A percentile compares a stretch with the other conserved stretches of the same genome.
Evolutionary conservation across 2,329 filamentous ascomycete species (phyloP).

Genomic region (Neofusicoccum umdonicola): DNA sequence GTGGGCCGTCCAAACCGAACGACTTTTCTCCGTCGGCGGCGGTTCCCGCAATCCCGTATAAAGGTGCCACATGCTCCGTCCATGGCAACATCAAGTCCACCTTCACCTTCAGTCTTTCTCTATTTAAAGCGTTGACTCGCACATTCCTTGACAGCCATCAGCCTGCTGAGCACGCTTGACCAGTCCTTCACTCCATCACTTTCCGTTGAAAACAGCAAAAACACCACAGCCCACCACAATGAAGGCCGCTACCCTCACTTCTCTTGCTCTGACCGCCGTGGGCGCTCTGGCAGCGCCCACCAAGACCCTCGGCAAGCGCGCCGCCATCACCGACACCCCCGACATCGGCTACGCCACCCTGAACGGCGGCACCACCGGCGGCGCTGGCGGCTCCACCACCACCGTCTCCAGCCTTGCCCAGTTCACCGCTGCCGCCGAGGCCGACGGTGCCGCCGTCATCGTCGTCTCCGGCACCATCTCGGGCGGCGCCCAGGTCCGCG

Average conservation of each 20-base stretch:
- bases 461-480: slow-evolving; percentile 47
- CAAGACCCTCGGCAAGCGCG: slow-evolving; percentile 29
- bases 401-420: slow-evolving; percentile 36
- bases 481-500: slow-evolving; percentile 44
- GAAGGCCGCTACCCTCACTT: slow-evolving; percentile 31
- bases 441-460: slow-evolving; percentile 45
- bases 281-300: slow-evolving; percentile 34
- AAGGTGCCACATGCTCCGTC: background rate
- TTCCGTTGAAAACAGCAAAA: slow-evolving; percentile 18
- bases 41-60: slow-evolving; percentile 4
- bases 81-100: background rate
- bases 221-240: slow-evolving; percentile 22
- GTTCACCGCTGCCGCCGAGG: slow-evolving; percentile 46
- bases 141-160: slow-evolving; percentile 12
- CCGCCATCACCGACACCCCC: slow-evolving; percentile 29
- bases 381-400: slow-evolving; percentile 35
- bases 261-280: slow-evolving; percentile 29
- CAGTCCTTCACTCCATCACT: slow-evolving; percentile 7
- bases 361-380: slow-evolving; percentile 40
- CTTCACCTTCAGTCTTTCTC: slow-evolving; percentile 13
- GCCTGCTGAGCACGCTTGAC: slow-evolving; percentile 10
- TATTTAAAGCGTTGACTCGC: slow-evolving; percentile 14
- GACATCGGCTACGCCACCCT: slow-evolving; percentile 33
- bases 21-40: slow-evolving; percentile 12
- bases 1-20: background rate